Evolutionary conservation across 2,329 filamentous ascomycete genomes (phyloP).

Genomic region (Aaosphaeria pasadenensis): DNA sequence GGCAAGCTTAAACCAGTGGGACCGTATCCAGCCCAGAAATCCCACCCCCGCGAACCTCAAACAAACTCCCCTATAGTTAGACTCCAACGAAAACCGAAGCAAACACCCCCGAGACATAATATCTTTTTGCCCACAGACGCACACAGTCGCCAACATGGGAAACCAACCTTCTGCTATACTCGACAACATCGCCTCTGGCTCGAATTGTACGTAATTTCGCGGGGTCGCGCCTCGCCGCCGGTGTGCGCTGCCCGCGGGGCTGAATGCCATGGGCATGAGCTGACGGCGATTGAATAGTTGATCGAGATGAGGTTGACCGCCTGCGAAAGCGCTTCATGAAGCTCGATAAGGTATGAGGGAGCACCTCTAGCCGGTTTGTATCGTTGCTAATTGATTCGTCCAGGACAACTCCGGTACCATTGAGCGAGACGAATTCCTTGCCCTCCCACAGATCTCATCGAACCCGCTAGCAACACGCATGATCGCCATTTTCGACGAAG

Average conservation of each 20-base stretch:
- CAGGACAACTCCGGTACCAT: constrained; percentile 98
- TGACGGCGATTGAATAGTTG: constrained; percentile 57
- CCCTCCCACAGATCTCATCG: constrained; percentile 93
- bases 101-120: neutral
- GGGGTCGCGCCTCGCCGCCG: too few relatives aligned
- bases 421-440: constrained; percentile 97
- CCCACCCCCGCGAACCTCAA: constrained; percentile 2
- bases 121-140: constrained; percentile 7
- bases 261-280: constrained; percentile 25
- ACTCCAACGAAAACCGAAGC: too few relatives aligned
- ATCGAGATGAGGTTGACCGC: constrained; percentile 94
- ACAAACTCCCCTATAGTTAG: too few relatives aligned
- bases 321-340: constrained; percentile 99
- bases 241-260: constrained; percentile 21
- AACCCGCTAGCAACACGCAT: constrained; percentile 97
- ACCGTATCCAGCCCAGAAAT: constrained; percentile 3
- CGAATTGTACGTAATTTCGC: constrained; percentile 71
- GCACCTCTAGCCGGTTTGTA: neutral
- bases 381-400: constrained; percentile 1
- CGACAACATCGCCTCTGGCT: constrained; percentile 93
- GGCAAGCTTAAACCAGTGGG: neutral
- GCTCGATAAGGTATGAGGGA: constrained; percentile 78
- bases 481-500: constrained; percentile 99
- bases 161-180: constrained; percentile 67
- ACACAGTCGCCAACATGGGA: constrained; percentile 42